Evolutionary conservation across 164 flowering plant species (phyloP).

Genomic region (Protea cynaroides): DNA sequence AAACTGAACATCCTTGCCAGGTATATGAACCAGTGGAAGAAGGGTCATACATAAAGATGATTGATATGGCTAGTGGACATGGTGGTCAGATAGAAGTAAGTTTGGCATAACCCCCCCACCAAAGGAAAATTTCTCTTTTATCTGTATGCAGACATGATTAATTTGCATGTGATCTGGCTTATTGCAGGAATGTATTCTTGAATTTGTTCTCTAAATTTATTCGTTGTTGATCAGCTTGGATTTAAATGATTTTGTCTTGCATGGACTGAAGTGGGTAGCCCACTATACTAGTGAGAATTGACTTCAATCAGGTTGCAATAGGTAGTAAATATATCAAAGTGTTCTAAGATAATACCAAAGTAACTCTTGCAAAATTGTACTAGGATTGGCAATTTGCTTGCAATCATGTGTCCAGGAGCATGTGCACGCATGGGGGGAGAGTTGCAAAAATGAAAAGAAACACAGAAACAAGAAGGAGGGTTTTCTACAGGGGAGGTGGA

Average conservation of each 20-base stretch:
- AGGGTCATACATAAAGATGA: slow-evolving; percentile 98
- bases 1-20: slow-evolving; percentile 24
- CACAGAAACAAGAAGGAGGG: too few species aligned
- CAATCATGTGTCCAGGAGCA: too few species aligned
- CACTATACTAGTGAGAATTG: too few species aligned
- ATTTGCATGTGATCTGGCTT: neutral
- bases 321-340: too few species aligned
- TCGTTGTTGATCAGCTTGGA: neutral
- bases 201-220: neutral
- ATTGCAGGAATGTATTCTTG: neutral
- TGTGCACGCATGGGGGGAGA: too few species aligned
- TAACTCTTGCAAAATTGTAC: too few species aligned
- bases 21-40: slow-evolving; percentile 98
- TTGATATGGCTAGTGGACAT: slow-evolving; percentile 93
- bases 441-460: too few species aligned
- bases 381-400: too few species aligned
- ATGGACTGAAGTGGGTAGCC: neutral
- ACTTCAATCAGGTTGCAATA: too few species aligned
- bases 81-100: slow-evolving; percentile 98
- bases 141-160: neutral
- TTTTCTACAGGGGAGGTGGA: too few species aligned
- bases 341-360: too few species aligned
- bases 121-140: neutral
- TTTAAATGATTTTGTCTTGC: neutral
- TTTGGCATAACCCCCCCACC: neutral